Conservation (phyloP, 176 grass and related monocot species). For the Puya raimondii region DNA sequence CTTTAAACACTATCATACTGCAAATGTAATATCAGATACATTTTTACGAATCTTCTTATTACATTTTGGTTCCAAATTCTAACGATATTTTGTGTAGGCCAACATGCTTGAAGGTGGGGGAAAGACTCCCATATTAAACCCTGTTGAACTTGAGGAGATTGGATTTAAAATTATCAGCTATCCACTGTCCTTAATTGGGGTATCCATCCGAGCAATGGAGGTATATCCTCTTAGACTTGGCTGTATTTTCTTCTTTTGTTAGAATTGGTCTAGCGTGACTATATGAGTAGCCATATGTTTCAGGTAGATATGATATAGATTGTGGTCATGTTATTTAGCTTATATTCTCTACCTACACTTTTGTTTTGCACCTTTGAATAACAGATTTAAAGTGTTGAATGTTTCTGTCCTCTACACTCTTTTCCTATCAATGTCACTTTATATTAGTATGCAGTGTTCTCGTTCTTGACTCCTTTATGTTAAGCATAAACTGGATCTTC, state of each 20-base stretch:
- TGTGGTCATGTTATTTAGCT: background rate
- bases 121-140: conserved; percentile 86
- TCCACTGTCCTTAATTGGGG: conserved; percentile 82
- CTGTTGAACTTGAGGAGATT: conserved; percentile 75
- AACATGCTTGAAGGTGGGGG: conserved; percentile 99
- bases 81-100: conserved; percentile 39
- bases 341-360: background rate
- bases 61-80: background rate
- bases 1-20: background rate
- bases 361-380: too few species aligned
- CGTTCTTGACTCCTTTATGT: background rate
- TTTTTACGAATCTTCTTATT: background rate
- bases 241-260: conserved; percentile 4
- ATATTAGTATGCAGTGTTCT: background rate
- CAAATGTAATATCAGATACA: background rate
- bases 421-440: background rate
- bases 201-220: conserved; percentile 97
- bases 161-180: conserved; percentile 84
- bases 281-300: background rate
- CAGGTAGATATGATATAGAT: background rate
- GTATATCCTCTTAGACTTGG: conserved; percentile 26
- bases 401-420: background rate
- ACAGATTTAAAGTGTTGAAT: background rate
- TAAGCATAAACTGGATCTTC: background rate
- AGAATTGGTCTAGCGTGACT: background rate